Percentiles rank a stretch among this genome's conserved stretches.
Evolutionary conservation across 2,329 filamentous ascomycete species (phyloP).

Genomic region (Pezicula carpinea): DNA sequence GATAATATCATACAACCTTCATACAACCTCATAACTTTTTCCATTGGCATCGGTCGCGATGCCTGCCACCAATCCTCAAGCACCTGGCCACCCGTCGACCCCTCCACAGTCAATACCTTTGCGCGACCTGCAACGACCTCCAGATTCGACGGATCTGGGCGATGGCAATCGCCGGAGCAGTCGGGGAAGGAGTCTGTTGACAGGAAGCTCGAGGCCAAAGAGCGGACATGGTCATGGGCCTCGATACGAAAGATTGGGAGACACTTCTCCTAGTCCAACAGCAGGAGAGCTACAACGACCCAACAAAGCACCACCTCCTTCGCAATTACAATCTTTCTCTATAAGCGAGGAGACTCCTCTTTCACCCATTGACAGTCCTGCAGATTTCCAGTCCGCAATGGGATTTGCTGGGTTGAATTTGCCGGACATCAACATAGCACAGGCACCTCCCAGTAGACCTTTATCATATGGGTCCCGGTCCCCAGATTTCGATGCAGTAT

Average conservation of each 20-base stretch:
- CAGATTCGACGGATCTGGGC: slow-evolving; percentile 23
- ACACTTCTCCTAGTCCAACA: slow-evolving; percentile 23
- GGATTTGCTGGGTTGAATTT: slow-evolving; percentile 30
- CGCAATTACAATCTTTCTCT: slow-evolving; percentile 8
- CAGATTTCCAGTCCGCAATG: slow-evolving; percentile 27
- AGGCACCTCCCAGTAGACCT: slow-evolving; percentile 15
- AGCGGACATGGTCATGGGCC: slow-evolving; percentile 21
- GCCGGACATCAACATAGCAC: slow-evolving; percentile 27
- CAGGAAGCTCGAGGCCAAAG: slow-evolving; percentile 21
- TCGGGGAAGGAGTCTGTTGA: slow-evolving; percentile 27
- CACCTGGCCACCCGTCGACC: slow-evolving; percentile 36
- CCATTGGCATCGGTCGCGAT: slow-evolving; percentile 30
- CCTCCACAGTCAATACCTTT: slow-evolving; percentile 65
- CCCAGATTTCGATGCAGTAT: slow-evolving; percentile 18
- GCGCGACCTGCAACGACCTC: slow-evolving; percentile 48
- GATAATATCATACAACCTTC: slow-evolving; percentile 4
- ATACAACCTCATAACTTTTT: slow-evolving; percentile 9
- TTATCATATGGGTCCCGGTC: slow-evolving; percentile 20
- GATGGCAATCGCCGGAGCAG: slow-evolving; percentile 21
- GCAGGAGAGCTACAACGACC: slow-evolving; percentile 11
- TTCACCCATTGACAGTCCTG: slow-evolving; percentile 25
- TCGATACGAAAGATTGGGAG: slow-evolving; percentile 27
- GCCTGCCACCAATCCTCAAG: slow-evolving; percentile 44
- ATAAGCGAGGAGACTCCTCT: slow-evolving; percentile 18
- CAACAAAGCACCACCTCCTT: slow-evolving; percentile 5